Percentiles rank a stretch among this genome's conserved stretches.
These are phyloP conservation scores for Scutellaria baicalensis DNA, from an alignment of 257 asterid genomes.

Conservation along the genomic window DNA sequence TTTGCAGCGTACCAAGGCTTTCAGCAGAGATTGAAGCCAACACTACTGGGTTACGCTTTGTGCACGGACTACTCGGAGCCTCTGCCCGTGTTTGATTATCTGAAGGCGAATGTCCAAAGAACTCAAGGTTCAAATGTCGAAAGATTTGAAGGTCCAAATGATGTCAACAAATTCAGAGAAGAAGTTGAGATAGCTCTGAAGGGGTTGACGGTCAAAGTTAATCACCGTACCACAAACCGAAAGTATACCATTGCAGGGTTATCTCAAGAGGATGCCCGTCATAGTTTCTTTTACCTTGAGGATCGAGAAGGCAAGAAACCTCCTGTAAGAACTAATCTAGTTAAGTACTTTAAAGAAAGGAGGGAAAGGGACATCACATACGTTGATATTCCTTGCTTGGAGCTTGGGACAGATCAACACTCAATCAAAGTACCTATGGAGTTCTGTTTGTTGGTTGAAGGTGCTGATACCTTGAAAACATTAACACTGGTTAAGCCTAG, in stretches of 20 bases:
- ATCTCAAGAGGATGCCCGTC: constrained; percentile 7
- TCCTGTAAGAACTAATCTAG: constrained; percentile 8
- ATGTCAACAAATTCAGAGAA: background rate
- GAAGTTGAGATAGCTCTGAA: constrained; percentile 18
- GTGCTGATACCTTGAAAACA: constrained; percentile 34
- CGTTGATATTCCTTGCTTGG: constrained; percentile 46
- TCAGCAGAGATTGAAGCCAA: constrained; percentile 54
- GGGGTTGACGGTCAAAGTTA: constrained; percentile 61
- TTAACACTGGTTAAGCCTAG: constrained; percentile 40
- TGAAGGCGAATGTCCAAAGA: constrained; percentile 20
- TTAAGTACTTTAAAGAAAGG: constrained; percentile 42
- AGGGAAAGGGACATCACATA: constrained; percentile 30
- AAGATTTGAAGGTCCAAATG: constrained; percentile 15
- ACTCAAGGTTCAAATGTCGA: no score
- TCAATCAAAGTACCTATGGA: constrained; percentile 50
- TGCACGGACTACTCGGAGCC: constrained; percentile 58
- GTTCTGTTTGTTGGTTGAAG: constrained; percentile 56
- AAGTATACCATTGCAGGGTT: constrained; percentile 39
- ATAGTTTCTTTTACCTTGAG: constrained; percentile 19
- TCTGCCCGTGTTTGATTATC: constrained; percentile 40
- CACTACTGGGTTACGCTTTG: constrained; percentile 45
- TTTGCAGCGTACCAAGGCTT: constrained; percentile 51
- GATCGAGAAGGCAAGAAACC: constrained; percentile 31
- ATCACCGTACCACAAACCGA: constrained; percentile 50
- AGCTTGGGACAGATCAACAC: constrained; percentile 32